Base-by-base conservation (phyloP, 192 early-diverging fungal species). In the Coemansia sp. region DNA sequence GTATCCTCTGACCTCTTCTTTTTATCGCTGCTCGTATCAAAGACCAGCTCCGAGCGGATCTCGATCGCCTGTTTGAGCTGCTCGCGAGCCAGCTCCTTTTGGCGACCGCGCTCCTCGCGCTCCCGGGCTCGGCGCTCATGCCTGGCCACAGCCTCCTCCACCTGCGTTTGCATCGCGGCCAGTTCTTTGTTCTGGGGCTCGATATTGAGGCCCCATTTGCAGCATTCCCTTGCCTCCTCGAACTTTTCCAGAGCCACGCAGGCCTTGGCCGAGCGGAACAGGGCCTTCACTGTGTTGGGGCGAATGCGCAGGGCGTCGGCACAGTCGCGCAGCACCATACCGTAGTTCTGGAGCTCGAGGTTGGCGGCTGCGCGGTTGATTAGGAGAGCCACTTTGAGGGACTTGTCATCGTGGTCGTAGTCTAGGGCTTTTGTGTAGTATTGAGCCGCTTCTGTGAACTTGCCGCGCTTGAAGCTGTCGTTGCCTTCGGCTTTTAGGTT, bases 401-500 rank as follows among this genome's bases (percentile, higher is more conserved):
- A 84, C 12, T 60, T 64, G 73, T 96, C 91, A 18, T 86, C 75
- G 83, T 88, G 90, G 18, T 85, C 87, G 57, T 79, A 88, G 50
- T 79, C 88, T 21, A 99, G 72, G 1, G 88, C 97, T 48, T 95
- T 88, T 26, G 93, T 92, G 83, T 99, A 99, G 77, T 79, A 95
- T 28, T 82, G 65, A 21, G 92, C 84, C 4, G 96, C 97, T 56
- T 94, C 87, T 38, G 84, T 70, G 80, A 87, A 97, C 35, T 86
- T 86, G 12, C 90, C 89, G 31, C 72, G 84, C 65, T 90, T 85
- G 82, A 95, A 98, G 55, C 86, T 83, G 14, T 94, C 93, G 81
- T 99, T 99, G 69, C 97, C 97, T 81, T 97, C 94, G 52, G 90
- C 88, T 79, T 97, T 98, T 64, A 96, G 94, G 83, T 96, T 97